Percentiles rank a stretch among this genome's conserved stretches.
Evolutionary conservation across 1,284 basidiomycete genomes (phyloP).

Genomic region (Nidula niveotomentosa): DNA sequence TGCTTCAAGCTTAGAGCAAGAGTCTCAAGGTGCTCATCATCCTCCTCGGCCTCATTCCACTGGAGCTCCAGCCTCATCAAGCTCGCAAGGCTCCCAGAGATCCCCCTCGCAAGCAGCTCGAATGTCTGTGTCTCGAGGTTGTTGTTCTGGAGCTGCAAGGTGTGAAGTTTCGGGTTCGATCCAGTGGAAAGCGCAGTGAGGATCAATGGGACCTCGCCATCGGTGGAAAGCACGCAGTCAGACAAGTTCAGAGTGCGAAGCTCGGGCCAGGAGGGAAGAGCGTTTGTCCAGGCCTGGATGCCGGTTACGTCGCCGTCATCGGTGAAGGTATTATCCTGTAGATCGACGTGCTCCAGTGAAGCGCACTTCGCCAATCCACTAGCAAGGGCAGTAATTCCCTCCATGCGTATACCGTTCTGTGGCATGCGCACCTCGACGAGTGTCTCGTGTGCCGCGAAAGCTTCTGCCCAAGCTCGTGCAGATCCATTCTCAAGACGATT

Average conservation of each 20-base stretch:
- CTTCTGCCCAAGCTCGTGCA: slow-evolving; percentile 82
- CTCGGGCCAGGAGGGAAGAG: slow-evolving; percentile 70
- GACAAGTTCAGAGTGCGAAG: slow-evolving; percentile 86
- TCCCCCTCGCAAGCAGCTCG: slow-evolving; percentile 63
- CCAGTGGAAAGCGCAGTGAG: slow-evolving; percentile 70
- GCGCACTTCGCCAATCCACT: slow-evolving; percentile 73
- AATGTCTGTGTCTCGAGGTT: slow-evolving; percentile 80
- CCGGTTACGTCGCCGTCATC: slow-evolving; percentile 51
- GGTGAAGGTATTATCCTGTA: slow-evolving; percentile 97
- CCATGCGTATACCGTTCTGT: slow-evolving; percentile 97
- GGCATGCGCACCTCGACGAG: slow-evolving; percentile 90
- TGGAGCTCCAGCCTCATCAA: slow-evolving; percentile 80
- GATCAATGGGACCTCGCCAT: slow-evolving; percentile 66
- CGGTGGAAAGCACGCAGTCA: slow-evolving; percentile 83
- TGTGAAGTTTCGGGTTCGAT: slow-evolving; percentile 72
- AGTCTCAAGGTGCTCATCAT: slow-evolving; percentile 73
- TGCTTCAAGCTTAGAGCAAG: slow-evolving; percentile 66
- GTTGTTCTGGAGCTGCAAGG: slow-evolving; percentile 86
- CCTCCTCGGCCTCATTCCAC: slow-evolving; percentile 85
- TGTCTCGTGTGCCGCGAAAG: slow-evolving; percentile 83
- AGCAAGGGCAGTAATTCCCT: slow-evolving; percentile 86
- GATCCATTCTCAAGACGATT: slow-evolving; percentile 95
- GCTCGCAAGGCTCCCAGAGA: slow-evolving; percentile 56
- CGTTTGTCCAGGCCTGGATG: slow-evolving; percentile 70
- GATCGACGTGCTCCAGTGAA: slow-evolving; percentile 77